Evolutionary conservation across 768 basidiomycete genomes (phyloP).

Genomic region (Auriscalpium vulgare): DNA sequence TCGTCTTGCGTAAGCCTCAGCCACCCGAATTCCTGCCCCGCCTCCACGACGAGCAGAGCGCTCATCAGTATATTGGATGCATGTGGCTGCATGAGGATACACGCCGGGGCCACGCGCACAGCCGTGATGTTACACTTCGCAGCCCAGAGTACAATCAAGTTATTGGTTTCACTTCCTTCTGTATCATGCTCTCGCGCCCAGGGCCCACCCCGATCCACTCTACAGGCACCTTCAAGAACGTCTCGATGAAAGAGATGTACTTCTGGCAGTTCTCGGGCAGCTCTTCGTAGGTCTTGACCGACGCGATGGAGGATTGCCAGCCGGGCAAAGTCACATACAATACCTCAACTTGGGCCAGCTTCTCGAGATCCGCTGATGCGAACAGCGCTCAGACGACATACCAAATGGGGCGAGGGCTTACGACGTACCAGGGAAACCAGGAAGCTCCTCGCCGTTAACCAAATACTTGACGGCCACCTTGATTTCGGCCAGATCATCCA

Average conservation of each 20-base stretch:
- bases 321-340: conserved; percentile 86
- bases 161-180: conserved; percentile 11
- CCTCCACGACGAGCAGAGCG: not conserved
- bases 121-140: too few species aligned
- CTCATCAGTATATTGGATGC: too few species aligned
- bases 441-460: conserved; percentile 67
- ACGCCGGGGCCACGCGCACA: not conserved
- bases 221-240: conserved; percentile 60
- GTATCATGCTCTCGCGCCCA: conserved; percentile 70
- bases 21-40: conserved; percentile 3
- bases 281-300: conserved; percentile 53
- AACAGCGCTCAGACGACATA: not conserved
- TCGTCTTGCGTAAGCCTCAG: conserved; percentile 17
- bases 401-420: not conserved
- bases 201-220: conserved; percentile 95
- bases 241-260: conserved; percentile 85
- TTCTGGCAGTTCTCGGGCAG: conserved; percentile 79
- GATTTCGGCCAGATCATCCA: conserved; percentile 80
- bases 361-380: conserved; percentile 70
- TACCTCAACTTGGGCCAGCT: conserved; percentile 73
- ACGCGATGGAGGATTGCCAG: conserved; percentile 76
- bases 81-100: not conserved
- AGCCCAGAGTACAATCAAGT: not conserved
- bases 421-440: conserved; percentile 74
- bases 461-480: conserved; percentile 80